A percentile compares a stretch with the other conserved stretches of the same genome.
phyloP scores from a whole-genome alignment of 441 rosid species.

The Euphorbia schlechtendalii region DNA sequence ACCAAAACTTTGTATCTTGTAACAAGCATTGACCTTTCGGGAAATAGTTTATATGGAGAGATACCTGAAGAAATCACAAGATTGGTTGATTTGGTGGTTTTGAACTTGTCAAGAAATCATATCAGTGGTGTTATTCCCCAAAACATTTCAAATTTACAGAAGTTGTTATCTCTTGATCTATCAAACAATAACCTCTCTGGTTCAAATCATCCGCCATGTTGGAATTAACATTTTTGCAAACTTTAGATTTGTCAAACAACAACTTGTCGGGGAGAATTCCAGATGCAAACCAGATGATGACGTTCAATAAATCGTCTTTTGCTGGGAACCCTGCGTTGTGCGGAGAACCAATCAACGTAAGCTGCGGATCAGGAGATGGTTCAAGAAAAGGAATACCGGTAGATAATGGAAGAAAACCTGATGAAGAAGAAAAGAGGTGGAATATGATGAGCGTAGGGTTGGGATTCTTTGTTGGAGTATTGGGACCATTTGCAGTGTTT shows the following conservation, averaged over 20 bases:
- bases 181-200: conserved; percentile 34
- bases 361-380: conserved; percentile 17
- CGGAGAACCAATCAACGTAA: conserved; percentile 27
- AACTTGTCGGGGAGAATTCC: conserved; percentile 23
- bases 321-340: conserved; percentile 34
- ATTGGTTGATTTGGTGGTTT: conserved; percentile 23
- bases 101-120: conserved; percentile 36
- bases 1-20: conserved; percentile 40
- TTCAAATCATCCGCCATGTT: conserved; percentile 26
- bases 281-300: conserved; percentile 24
- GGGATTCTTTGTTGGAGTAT: conserved; percentile 36
- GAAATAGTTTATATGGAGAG: conserved; percentile 32
- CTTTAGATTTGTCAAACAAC: conserved; percentile 32
- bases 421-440: conserved; percentile 19
- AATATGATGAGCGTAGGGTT: conserved; percentile 33
- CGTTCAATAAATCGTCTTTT: conserved; percentile 29
- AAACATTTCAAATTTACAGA: conserved; percentile 27
- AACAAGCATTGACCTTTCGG: conserved; percentile 32
- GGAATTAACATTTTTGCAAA: conserved; percentile 25
- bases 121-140: conserved; percentile 23
- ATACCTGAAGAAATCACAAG: conserved; percentile 30
- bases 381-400: not conserved
- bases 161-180: conserved; percentile 41
- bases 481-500: conserved; percentile 16
- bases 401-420: not conserved